Evolutionary conservation across 2,329 filamentous ascomycete genomes (phyloP), one percentile per base, ranked within the genome.

Genomic region (Pseudocercospora vitis): DNA sequence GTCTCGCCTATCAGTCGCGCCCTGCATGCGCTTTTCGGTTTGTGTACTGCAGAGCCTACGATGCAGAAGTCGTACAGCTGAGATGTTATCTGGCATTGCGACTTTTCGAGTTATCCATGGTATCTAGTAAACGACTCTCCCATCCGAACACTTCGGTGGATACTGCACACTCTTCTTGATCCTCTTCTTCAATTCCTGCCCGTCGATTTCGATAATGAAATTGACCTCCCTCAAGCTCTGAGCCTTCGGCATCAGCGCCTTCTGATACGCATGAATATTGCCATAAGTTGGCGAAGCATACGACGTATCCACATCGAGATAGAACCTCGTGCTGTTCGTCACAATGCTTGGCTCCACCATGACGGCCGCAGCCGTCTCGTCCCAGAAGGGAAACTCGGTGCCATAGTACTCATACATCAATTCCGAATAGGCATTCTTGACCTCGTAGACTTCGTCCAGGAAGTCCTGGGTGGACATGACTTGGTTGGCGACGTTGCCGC

Each of bases 401-500:
- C 68, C 70, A 37, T 75, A 75, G 58, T 72, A 63, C 1, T 71
- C 64, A 48, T 70, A 56, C 47, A 76, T 67, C 3, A 76, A 61
- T 23, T 68, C 55, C 3, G 72, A 70, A 52, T 75, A 76, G 1
- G 68, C 64, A 46, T 70, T 75, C 21, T 64, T 64, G 12, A 73
- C 70, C 18, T 69, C 57, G 45, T 67, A 61, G 1, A 76, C 62
- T 24, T 73, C 70, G 28, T 74, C 69, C 4, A 73, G 61, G 47
- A 71, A 76, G 3, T 65, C 66, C 47, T 74, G 65, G 1, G 64
- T 69, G 9, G 71, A 70, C 53, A 73, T 69, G n/a, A 76, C 69
- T 58, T 76, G 72, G 62, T 78, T 78, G n/a, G 76, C 76, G 35
- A 71, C 73, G 54, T 78, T 77, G 2, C 75, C 73, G 9, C 71